Conservation (phyloP, 225 moss, liverwort and hornwort genomes). For the Physcomitrium patens region DNA sequence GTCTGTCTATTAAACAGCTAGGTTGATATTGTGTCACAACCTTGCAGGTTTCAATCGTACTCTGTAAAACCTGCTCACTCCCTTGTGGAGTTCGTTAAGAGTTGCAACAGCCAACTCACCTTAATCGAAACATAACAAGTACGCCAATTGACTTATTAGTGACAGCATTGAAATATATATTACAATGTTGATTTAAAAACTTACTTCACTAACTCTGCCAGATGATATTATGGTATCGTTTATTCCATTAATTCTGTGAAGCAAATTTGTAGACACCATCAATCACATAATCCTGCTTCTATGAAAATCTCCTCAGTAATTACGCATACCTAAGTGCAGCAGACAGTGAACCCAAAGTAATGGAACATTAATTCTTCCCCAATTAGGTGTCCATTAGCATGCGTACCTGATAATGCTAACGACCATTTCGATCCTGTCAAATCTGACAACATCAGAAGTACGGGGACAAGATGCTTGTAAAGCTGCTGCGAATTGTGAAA, state of each 20-base stretch:
- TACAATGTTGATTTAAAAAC: no score
- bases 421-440: conserved; percentile 24
- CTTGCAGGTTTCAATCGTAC: conserved; percentile 16
- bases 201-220: no score
- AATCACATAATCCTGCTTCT: conserved; percentile 3
- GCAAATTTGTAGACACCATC: background rate
- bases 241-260: background rate
- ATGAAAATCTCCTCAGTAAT: background rate
- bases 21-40: background rate
- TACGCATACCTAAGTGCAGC: background rate
- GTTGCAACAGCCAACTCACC: background rate
- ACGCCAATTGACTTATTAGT: background rate
- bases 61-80: conserved; percentile 25
- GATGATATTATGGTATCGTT: background rate
- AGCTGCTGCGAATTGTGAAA: conserved; percentile 32
- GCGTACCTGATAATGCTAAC: conserved; percentile 23
- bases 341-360: background rate
- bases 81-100: background rate
- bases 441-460: conserved; percentile 33
- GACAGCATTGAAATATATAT: no score
- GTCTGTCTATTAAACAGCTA: no score
- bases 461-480: conserved; percentile 6
- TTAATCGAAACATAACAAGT: background rate
- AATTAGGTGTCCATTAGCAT: conserved; percentile 5
- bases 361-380: conserved; percentile 11